Conservation (phyloP, 257 asterid species). For the Buddleja alternifolia region DNA sequence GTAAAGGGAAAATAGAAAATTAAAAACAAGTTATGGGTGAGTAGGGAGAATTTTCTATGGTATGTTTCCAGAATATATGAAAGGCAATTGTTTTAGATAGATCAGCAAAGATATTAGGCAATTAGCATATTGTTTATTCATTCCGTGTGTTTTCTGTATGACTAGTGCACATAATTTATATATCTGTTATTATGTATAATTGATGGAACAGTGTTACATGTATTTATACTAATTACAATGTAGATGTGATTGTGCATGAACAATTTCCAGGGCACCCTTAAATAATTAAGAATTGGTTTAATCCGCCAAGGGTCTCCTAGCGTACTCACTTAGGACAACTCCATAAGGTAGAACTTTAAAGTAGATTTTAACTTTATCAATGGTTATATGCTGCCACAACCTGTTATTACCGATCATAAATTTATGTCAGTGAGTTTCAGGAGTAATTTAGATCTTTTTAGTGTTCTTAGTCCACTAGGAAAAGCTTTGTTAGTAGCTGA, state of each 20-base stretch:
- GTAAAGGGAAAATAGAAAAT: too few relatives aligned
- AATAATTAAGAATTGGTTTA: neutral
- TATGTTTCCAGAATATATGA: too few relatives aligned
- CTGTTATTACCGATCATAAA: neutral
- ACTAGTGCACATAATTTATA: neutral
- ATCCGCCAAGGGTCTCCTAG: too few relatives aligned
- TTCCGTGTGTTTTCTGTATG: too few relatives aligned
- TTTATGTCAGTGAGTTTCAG: neutral
- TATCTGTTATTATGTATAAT: neutral
- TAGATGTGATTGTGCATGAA: constrained; percentile 17
- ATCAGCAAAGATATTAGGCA: too few relatives aligned
- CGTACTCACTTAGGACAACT: neutral
- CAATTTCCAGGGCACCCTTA: neutral
- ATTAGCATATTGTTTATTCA: too few relatives aligned
- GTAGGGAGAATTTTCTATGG: too few relatives aligned
- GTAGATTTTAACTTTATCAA: neutral
- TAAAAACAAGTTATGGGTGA: too few relatives aligned
- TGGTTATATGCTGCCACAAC: neutral
- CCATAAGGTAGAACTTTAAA: neutral
- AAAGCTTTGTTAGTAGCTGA: neutral
- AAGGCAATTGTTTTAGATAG: too few relatives aligned
- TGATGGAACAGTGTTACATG: neutral
- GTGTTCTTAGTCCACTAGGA: neutral
- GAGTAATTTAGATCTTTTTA: neutral
- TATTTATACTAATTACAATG: neutral